Base-by-base conservation (phyloP, 1,139 yeast genomes). In the Saccharomycopsis hybrid region DNA sequence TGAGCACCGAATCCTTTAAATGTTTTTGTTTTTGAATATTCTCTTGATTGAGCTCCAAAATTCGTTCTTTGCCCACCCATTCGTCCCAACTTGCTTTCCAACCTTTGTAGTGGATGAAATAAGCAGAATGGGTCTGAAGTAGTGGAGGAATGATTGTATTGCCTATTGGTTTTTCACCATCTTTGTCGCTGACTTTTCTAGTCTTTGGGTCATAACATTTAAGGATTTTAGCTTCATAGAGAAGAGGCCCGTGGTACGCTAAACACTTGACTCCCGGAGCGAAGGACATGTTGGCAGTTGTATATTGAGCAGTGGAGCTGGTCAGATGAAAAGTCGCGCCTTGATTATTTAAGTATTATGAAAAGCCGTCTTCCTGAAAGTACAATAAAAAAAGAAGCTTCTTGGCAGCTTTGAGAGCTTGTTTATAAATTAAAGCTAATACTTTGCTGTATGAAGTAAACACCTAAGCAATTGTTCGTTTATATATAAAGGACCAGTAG, bases 21-120 rank as follows among this genome's bases (percentile, higher is more conserved):
- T 81, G 82, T 57, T 79, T 76, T 62, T 85, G 88, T 48, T 79
- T 68, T 53, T 74, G 70, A 50, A 83, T 61, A 61, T 85, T 89
- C 57, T 83, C 95, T 42, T 80, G 84, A 48, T 76, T 85, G 62
- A 74, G 73, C 56, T 79, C 83, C 62, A 87, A 69, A 8, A 90
- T 76, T 41, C 97, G 70, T 47, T 78, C 82, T 7, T 68, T 66
- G 0, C 79, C 76, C 0, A 92, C 95, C 98, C 98, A 92, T 64
- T 92, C 98, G 63, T 92, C 97, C 97, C 97, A 90, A 56, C 90
- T 82, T 25, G 82, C 68, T 61, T 89, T 92, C 98, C 98, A 92
- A 2, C 98, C 97, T 60, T 83, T 86, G 66, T 92, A 92, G 63
- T 92, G 98, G 7, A 92, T 78, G 57, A 72, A 82, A 65, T 79